Percentiles rank a stretch among this genome's conserved stretches.
Conservation (phyloP, 1,139 yeast species). For the Geotrichum macrosporum region DNA sequence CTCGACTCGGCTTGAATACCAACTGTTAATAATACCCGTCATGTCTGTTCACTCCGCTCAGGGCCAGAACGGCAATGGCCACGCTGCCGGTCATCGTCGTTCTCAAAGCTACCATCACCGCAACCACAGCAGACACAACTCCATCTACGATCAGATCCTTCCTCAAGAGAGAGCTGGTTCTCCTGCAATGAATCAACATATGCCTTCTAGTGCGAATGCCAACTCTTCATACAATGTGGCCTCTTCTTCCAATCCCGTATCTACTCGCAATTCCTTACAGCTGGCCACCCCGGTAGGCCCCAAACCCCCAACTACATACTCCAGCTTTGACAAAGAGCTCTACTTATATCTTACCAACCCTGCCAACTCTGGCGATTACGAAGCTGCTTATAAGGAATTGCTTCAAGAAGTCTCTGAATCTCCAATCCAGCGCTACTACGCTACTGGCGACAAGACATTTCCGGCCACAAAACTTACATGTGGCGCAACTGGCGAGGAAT, state of each 20-base stretch:
- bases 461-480: conserved; percentile 11
- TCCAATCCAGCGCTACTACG: conserved; percentile 2
- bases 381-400: conserved; percentile 14
- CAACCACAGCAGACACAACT: conserved; percentile 13
- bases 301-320: conserved; percentile 5
- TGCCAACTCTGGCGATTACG: conserved; percentile 16
- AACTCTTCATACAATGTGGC: background rate
- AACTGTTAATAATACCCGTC: too few relatives aligned
- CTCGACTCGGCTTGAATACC: background rate
- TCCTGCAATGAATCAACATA: conserved; percentile 14
- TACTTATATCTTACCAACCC: conserved; percentile 16
- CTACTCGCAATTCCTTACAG: background rate
- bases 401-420: conserved; percentile 14
- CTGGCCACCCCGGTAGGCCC: background rate
- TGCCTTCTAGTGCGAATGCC: background rate
- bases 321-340: conserved; percentile 14
- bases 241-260: background rate
- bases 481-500: conserved; percentile 17
- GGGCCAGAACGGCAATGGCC: background rate
- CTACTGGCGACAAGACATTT: conserved; percentile 10
- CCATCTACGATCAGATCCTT: conserved; percentile 13
- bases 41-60: conserved; percentile 4
- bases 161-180: conserved; percentile 9
- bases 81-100: background rate
- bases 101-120: conserved; percentile 9